A percentile compares a stretch with the other conserved stretches of the same genome.
These are phyloP conservation scores for Penicillium sp. DNA, from an alignment of 2,329 filamentous ascomycete genomes.

Conservation along the genomic window DNA sequence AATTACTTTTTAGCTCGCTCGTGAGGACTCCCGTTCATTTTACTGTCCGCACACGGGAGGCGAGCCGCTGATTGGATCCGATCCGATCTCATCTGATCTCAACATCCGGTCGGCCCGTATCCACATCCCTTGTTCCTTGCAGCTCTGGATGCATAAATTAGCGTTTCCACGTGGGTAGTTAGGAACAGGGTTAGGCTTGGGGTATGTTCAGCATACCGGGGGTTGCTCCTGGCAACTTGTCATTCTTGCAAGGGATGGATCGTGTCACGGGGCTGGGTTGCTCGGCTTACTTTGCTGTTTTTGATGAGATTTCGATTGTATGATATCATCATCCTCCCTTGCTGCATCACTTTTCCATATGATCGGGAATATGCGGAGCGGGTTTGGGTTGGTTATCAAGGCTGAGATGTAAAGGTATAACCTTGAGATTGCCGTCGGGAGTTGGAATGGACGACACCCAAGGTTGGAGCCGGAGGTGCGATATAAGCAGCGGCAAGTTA, in stretches of 20 bases:
- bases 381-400: not conserved
- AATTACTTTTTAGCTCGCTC: conserved; percentile 35
- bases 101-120: not conserved
- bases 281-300: conserved; percentile 16
- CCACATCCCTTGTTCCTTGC: conserved; percentile 14
- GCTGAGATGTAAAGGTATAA: not conserved
- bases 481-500: not conserved
- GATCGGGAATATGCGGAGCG: conserved; percentile 15
- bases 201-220: conserved; percentile 8
- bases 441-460: not conserved
- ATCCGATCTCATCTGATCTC: not conserved
- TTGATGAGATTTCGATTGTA: conserved; percentile 4
- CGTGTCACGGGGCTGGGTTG: not conserved
- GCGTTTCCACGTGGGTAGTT: conserved; percentile 19
- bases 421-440: not conserved
- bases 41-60: no score
- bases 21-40: not conserved
- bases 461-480: not conserved
- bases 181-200: conserved; percentile 12
- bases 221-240: conserved; percentile 19
- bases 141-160: not conserved
- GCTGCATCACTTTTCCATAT: conserved; percentile 10
- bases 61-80: not conserved
- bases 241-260: conserved; percentile 14
- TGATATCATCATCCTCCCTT: conserved; percentile 16